Base-by-base conservation (phyloP, 768 basidiomycete species). In the Vararia minispora region DNA sequence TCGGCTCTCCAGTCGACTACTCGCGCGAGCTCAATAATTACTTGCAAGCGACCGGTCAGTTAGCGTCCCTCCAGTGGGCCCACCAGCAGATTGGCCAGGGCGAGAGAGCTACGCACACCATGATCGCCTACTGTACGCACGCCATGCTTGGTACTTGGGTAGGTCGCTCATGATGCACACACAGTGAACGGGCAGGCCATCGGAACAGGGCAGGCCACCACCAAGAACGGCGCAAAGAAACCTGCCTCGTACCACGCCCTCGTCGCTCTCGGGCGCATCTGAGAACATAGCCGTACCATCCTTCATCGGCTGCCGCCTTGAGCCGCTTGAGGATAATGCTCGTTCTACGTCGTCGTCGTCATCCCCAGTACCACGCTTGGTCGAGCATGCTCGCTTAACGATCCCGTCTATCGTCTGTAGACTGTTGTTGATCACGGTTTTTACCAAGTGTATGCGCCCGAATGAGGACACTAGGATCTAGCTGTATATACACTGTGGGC, bases 1-100 rank as follows among this genome's bases (percentile, higher is more conserved):
- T 18, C 16, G 12, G 5, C n/a, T n/a, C 4, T 33, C 16, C 44
- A 39, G 29, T 13, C 26, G 45, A 46, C 24, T 42, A 44, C 16
- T 35, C 44, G 21, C 42, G 45, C 10, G 45, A 46, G n/a, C 45
- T 46, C 27, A 46, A 46, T 32, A 46, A 46, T 22, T 44, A 13
- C 12, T 28, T 46, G 6, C 45, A 46, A 14, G 30, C 31, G 20
- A 25, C 35, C 20, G 2, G 16, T 11, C 31, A 33, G 31, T 11
- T 18, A 18, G 14, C 14, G 12, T 18, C 10, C 17, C 28, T 46
- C 6, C 13, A 14, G 7, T 46, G 45, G 45, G 0, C 4, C 3
- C 28, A 25, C 22, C 25, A 2, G n/a, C 39, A 20, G 31, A 35
- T 39, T n/a, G 45, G 45, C 0, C 45, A 42, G 2, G 26, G 28